These are phyloP conservation scores for Camelina neglecta DNA, from an alignment of 345 rosid genomes.

Conservation along the genomic window DNA sequence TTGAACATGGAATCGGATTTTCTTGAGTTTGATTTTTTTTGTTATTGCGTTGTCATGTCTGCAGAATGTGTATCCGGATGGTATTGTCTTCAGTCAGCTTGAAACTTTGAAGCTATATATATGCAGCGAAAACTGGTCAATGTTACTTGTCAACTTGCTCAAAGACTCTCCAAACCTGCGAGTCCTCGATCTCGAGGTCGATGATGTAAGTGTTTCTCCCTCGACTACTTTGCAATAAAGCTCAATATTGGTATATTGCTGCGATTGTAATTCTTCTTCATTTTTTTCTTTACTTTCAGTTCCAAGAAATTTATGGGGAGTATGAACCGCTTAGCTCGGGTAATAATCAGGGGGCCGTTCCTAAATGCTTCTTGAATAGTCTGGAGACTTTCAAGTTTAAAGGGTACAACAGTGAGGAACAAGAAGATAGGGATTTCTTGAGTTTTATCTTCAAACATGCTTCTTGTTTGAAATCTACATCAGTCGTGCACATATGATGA, in stretches of 20 bases:
- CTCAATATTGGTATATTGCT: too few relatives aligned
- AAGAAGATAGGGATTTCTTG: constrained; percentile 17
- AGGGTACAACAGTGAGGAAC: not conserved
- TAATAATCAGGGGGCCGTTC: not conserved
- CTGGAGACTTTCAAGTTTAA: not conserved
- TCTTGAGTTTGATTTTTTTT: not conserved
- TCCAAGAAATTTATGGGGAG: not conserved
- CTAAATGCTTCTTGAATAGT: not conserved
- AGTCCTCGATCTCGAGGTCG: not conserved
- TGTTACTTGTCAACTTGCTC: constrained; percentile 13
- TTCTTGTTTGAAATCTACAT: not conserved
- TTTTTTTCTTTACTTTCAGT: too few relatives aligned
- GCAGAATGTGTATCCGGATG: not conserved
- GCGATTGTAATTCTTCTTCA: not conserved
- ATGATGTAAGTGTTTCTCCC: too few relatives aligned
- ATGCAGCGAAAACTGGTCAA: not conserved
- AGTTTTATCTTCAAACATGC: constrained; percentile 3
- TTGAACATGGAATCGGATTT: too few relatives aligned
- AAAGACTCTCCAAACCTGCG: constrained; percentile 16
- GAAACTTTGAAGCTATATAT: not conserved
- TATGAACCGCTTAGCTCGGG: not conserved
- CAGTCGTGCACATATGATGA: too few relatives aligned
- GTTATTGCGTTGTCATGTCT: not conserved
- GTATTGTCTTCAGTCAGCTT: constrained; percentile 3
- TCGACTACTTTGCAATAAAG: too few relatives aligned